Conservation (phyloP, 2,329 filamentous ascomycete genomes). For the Fusarium goolgardi region DNA sequence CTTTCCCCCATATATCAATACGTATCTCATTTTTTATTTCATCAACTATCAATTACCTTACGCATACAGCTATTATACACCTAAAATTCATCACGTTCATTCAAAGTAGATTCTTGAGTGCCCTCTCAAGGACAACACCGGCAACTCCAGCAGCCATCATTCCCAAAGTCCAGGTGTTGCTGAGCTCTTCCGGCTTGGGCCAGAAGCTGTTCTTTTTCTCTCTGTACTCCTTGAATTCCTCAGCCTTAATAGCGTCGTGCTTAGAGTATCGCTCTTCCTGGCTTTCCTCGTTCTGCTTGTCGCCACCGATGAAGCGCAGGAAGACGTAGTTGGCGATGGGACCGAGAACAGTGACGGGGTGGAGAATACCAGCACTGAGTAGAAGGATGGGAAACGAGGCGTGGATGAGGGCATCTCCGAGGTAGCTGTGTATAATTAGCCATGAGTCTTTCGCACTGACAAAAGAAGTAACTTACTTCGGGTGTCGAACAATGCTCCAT, state of each 20-base stretch:
- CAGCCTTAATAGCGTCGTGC: slow-evolving; percentile 2
- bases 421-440: neutral
- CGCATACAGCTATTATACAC: neutral
- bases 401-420: slow-evolving; percentile 12
- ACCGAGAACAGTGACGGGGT: slow-evolving; percentile 2
- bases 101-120: neutral
- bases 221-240: neutral
- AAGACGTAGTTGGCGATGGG: slow-evolving; percentile 23
- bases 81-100: neutral
- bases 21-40: neutral
- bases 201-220: slow-evolving; percentile 29
- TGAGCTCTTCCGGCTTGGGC: slow-evolving; percentile 9
- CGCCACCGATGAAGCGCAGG: slow-evolving; percentile 13
- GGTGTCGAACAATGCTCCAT: slow-evolving; percentile 29
- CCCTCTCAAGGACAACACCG: slow-evolving; percentile 12
- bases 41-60: neutral
- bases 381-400: slow-evolving; percentile 21
- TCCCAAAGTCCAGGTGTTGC: slow-evolving; percentile 7
- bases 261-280: slow-evolving; percentile 16
- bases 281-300: slow-evolving; percentile 15
- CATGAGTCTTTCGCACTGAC: rapidly evolving
- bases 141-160: neutral
- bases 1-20: neutral
- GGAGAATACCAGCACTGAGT: slow-evolving; percentile 2
- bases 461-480: slow-evolving; percentile 1